Conservation (phyloP, 176 grass and related monocot species). For the Oryza glaberrima region DNA sequence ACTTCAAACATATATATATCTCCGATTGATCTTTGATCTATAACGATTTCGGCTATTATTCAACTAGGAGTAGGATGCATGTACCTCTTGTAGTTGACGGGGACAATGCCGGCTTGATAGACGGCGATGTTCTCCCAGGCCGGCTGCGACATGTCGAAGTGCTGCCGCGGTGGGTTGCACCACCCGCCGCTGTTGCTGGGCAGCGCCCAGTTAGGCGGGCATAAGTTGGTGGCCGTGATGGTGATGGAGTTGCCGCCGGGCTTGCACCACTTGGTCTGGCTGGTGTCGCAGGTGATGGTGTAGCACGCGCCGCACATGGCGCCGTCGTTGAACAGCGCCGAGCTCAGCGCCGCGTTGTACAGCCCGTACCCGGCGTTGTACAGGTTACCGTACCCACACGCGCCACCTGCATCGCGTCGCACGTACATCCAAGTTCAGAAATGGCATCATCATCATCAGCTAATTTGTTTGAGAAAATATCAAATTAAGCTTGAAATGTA, state of each 20-base stretch:
- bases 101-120: conserved; percentile 38
- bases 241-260: conserved; percentile 1
- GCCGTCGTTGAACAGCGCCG: conserved; percentile 4
- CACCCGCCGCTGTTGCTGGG: conserved; percentile 58
- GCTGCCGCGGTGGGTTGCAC: conserved; percentile 64
- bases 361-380: conserved; percentile 58
- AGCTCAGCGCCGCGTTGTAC: conserved; percentile 4
- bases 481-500: background rate
- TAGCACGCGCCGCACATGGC: conserved; percentile 1
- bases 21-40: too few species aligned
- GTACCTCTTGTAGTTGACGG: conserved; percentile 12
- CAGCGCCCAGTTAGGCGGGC: conserved; percentile 49
- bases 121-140: conserved; percentile 49
- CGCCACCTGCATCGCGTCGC: conserved; percentile 40
- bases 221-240: conserved; percentile 56
- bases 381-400: conserved; percentile 68
- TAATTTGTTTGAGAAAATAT: background rate
- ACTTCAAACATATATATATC: too few species aligned
- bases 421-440: background rate
- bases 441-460: background rate
- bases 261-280: background rate
- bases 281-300: background rate
- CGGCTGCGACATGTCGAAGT: conserved; percentile 82
- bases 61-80: too few species aligned
- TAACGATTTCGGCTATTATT: too few species aligned